Evolutionary conservation across 1,139 yeast species (phyloP), one percentile per base, ranked within the genome.

Genomic region (Diutina siamensis): DNA sequence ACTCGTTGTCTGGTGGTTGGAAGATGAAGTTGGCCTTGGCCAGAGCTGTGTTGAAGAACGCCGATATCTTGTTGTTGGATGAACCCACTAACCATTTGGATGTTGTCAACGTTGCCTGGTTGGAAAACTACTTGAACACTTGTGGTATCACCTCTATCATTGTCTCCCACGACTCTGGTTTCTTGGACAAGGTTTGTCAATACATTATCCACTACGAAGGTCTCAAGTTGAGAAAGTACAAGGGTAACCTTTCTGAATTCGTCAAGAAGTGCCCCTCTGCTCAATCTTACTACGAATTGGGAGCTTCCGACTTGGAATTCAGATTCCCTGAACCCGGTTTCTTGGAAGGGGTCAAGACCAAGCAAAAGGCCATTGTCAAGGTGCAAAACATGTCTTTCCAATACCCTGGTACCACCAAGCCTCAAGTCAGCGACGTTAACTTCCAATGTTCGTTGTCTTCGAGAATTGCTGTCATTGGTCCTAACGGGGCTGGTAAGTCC

Each of bases 51-150:
- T 84, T 92, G 75, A 86, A 86, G 80, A 88, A 88, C 74, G 97
- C 97, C 62, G 97, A 92, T 74, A 92, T 92, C 67, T 79, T 92
- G 72, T 80, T 92, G 71, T 82, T 92, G 69, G 98, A 92, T 80
- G 98, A 92, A 80, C 98, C 98, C 76, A 92, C 98, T 67, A 92
- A 92, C 83, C 98, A 92, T 78, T 85, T 92, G 83, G 98, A 92
- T 76, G 89, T 95, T 62, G 95, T 87, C 61, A 92, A 92, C 74
- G 97, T 92, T 64, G 95, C 95, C 67, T 92, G 98, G 98, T 85
- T 92, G 75, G 95, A 85, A 71, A 84, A 92, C 92, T 92, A 92
- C 94, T 82, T 92, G 74, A 79, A 83, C 74, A 88, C 95, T 57
- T 89, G 97, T 80, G 95, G 95, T 68, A 87, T 92, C 67, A 89